phyloP scores from a whole-genome alignment of 176 grass and related monocot genomes.

The Olyra latifolia region DNA sequence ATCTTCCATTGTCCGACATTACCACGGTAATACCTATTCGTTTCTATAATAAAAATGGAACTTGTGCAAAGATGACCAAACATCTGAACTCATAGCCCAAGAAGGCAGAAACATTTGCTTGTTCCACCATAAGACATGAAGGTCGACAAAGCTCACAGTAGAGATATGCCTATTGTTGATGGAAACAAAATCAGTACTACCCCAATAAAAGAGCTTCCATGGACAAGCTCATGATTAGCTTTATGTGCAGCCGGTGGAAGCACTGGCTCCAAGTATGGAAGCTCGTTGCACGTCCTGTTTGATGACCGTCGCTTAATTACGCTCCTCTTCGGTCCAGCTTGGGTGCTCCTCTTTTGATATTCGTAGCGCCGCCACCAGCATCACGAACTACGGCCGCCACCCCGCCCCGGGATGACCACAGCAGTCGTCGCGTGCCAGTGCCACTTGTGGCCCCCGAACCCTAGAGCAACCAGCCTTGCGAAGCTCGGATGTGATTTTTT shows the following conservation, averaged over 20 bases:
- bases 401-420: too few species aligned
- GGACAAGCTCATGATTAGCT: slow-evolving; percentile 54
- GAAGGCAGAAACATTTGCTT: not conserved
- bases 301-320: slow-evolving; percentile 30
- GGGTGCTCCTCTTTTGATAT: slow-evolving; percentile 70
- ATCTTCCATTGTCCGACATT: not conserved
- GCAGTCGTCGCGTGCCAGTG: too few species aligned
- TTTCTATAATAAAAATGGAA: not conserved
- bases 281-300: slow-evolving; percentile 13
- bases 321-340: slow-evolving; percentile 48
- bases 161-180: not conserved
- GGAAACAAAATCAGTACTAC: slow-evolving; percentile 20
- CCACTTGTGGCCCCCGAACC: too few species aligned
- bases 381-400: too few species aligned
- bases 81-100: not conserved
- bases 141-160: not conserved
- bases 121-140: not conserved
- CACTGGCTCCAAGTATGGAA: not conserved
- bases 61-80: not conserved
- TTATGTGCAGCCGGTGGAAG: slow-evolving; percentile 36
- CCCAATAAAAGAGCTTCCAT: slow-evolving; percentile 59
- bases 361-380: too few species aligned
- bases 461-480: too few species aligned
- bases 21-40: not conserved
- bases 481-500: too few species aligned